Conservation (phyloP, 441 rosid species). For the Euphorbia schlechtendalii region DNA sequence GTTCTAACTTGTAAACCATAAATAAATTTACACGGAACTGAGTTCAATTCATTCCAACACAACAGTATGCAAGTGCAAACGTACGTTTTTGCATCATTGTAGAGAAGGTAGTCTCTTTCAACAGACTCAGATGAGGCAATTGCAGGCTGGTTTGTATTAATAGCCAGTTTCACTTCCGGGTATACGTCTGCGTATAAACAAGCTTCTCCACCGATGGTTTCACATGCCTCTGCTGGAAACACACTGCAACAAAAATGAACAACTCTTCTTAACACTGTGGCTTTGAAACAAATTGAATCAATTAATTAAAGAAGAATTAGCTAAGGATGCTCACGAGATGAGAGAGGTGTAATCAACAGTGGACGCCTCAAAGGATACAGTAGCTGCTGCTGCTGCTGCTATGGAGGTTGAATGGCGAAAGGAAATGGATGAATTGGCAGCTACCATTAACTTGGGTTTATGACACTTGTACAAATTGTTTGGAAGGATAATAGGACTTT, state of each 20-base stretch:
- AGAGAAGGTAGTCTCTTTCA: conserved; percentile 60
- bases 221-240: conserved; percentile 88
- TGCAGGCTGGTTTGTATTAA: conserved; percentile 25
- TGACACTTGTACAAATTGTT: conserved; percentile 10
- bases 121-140: conserved; percentile 26
- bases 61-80: too few relatives aligned
- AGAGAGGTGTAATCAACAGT: conserved; percentile 51
- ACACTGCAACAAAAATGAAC: conserved; percentile 47
- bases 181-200: conserved; percentile 48
- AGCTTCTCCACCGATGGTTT: conserved; percentile 65
- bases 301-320: not conserved
- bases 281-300: not conserved
- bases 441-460: not conserved
- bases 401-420: conserved; percentile 9
- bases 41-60: too few relatives aligned
- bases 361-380: conserved; percentile 28
- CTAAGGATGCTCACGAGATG: conserved; percentile 42
- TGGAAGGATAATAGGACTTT: conserved; percentile 27
- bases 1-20: not conserved
- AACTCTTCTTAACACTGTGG: not conserved
- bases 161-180: conserved; percentile 56
- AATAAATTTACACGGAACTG: too few relatives aligned
- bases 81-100: conserved; percentile 59
- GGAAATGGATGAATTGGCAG: not conserved
- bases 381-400: conserved; percentile 21